Percentiles rank a stretch among this genome's conserved stretches.
phyloP scores from a whole-genome alignment of 148 eudicot species.

The Cornus kousa region DNA sequence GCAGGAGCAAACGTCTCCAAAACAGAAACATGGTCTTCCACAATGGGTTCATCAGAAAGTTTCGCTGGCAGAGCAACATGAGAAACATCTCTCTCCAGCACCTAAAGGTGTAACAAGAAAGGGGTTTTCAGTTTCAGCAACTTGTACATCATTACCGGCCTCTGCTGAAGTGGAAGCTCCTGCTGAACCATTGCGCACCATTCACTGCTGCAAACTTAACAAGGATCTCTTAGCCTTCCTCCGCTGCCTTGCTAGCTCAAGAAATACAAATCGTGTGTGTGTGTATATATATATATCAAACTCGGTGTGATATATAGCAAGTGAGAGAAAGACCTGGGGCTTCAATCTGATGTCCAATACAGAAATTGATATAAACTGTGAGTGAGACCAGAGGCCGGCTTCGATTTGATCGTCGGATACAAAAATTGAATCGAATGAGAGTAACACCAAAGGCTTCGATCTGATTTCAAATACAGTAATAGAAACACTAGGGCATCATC shows the following conservation, averaged over 20 bases:
- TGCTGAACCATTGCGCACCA: slow-evolving; percentile 43
- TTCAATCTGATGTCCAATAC: no score
- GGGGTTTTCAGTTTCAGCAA: slow-evolving; percentile 23
- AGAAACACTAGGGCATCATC: no score
- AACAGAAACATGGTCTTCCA: slow-evolving; percentile 43
- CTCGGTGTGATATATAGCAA: no score
- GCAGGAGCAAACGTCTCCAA: slow-evolving; percentile 71
- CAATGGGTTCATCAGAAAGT: slow-evolving; percentile 21
- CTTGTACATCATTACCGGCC: slow-evolving; percentile 16
- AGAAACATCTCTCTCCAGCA: slow-evolving; percentile 46
- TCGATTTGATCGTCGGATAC: no score
- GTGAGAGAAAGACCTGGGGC: no score
- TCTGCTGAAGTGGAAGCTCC: slow-evolving; percentile 36
- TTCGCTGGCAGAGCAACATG: slow-evolving; percentile 33
- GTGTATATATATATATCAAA: no score
- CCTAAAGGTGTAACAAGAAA: slow-evolving; percentile 42
- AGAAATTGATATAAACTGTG: no score
- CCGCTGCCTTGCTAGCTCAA: slow-evolving; percentile 76
- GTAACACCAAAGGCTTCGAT: no score
- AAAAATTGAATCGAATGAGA: no score
- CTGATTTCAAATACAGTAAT: no score
- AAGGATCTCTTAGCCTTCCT: slow-evolving; percentile 90
- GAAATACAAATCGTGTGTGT: no score
- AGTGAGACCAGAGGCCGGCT: no score
- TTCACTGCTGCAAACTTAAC: slow-evolving; percentile 71